Conservation (phyloP, 2,329 filamentous ascomycete species). For the Curvularia lunata region DNA sequence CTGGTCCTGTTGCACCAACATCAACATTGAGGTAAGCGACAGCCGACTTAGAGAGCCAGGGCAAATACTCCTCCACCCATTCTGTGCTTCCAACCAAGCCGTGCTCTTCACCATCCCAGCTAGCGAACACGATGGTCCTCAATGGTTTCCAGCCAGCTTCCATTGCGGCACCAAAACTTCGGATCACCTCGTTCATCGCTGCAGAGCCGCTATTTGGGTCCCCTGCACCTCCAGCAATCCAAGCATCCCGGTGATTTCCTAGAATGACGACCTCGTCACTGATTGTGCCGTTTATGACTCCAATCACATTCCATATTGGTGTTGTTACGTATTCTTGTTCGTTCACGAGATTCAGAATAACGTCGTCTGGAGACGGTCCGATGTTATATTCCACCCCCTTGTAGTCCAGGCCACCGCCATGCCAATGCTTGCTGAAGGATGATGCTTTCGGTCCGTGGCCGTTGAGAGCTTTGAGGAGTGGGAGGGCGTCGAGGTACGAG, state of each 20-base stretch:
- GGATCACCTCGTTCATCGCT: conserved; percentile 77
- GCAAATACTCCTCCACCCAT: conserved; percentile 89
- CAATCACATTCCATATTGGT: conserved; percentile 76
- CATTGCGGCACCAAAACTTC: conserved; percentile 74
- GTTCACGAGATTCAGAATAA: conserved; percentile 61
- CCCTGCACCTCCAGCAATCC: conserved; percentile 82
- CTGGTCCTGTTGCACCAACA: conserved; percentile 69
- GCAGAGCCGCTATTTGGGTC: conserved; percentile 86
- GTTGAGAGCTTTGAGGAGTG: conserved; percentile 87
- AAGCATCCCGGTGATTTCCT: conserved; percentile 91
- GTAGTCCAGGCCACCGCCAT: conserved; percentile 73
- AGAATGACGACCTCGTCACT: conserved; percentile 85
- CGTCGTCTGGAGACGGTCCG: conserved; percentile 75
- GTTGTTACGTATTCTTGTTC: conserved; percentile 59
- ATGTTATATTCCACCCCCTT: conserved; percentile 86
- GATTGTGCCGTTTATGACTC: conserved; percentile 86
- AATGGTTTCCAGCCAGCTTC: conserved; percentile 81
- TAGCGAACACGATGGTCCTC: conserved; percentile 87
- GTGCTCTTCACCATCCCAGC: conserved; percentile 76
- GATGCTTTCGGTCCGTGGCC: conserved; percentile 80
- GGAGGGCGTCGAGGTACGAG: conserved; percentile 84
- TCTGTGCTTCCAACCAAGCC: conserved; percentile 86
- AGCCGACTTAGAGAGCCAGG: conserved; percentile 75
- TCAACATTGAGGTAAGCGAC: conserved; percentile 90
- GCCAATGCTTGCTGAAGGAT: conserved; percentile 76